These are phyloP conservation scores for Colletotrichum gloeosporioides DNA, from an alignment of 2,329 filamentous ascomycete species.

Conservation along the genomic window DNA sequence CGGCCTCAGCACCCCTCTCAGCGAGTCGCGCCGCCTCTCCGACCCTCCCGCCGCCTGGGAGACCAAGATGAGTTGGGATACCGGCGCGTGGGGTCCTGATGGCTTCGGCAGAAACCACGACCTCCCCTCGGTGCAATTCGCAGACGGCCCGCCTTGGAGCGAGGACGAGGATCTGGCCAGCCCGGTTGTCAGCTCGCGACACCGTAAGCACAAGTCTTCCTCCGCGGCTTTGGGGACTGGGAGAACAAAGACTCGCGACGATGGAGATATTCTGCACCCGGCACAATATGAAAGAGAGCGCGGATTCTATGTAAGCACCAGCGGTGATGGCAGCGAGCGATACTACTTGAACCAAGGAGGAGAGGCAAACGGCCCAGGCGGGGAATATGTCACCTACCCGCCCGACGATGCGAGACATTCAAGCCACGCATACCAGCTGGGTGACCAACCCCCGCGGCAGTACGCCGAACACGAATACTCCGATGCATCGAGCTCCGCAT, in stretches of 20 bases:
- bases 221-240: conserved; percentile 54
- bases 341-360: conserved; percentile 75
- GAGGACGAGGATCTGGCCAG: conserved; percentile 96
- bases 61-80: conserved; percentile 64
- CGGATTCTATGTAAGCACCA: conserved; percentile 70
- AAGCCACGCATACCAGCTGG: conserved; percentile 49
- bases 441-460: conserved; percentile 50
- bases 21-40: conserved; percentile 80
- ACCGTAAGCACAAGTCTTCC: conserved; percentile 84
- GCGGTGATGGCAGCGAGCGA: conserved; percentile 74
- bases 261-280: conserved; percentile 47
- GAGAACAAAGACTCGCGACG: conserved; percentile 44
- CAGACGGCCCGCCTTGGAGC: conserved; percentile 89
- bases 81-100: conserved; percentile 52
- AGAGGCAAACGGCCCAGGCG: conserved; percentile 77
- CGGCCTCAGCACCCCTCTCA: conserved; percentile 82
- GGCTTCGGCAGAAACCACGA: conserved; percentile 65
- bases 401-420: conserved; percentile 67
- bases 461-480: conserved; percentile 60
- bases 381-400: conserved; percentile 82
- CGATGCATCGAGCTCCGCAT: conserved; percentile 62
- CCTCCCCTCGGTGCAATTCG: conserved; percentile 82
- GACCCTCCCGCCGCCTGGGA: conserved; percentile 83
- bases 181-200: conserved; percentile 83
- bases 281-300: conserved; percentile 63